Percentiles rank a stretch among this genome's conserved stretches.
Evolutionary conservation across 2,329 filamentous ascomycete genomes (phyloP).

Genomic region (Alternaria sp.): DNA sequence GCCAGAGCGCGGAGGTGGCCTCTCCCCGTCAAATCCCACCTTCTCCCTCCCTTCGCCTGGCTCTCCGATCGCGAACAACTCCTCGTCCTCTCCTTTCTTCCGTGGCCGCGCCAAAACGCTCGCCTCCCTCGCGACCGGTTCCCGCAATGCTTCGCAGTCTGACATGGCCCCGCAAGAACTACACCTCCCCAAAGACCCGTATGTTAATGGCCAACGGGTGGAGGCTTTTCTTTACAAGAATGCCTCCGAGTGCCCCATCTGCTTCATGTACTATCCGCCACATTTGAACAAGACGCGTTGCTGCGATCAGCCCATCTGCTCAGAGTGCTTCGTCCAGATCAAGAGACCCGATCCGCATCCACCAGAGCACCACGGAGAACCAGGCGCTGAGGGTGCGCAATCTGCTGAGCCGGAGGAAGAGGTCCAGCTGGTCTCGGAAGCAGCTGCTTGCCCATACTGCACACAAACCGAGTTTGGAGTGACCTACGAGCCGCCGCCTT

Average conservation of each 20-base stretch:
- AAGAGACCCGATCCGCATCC: conserved; percentile 91
- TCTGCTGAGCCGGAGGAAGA: conserved; percentile 58
- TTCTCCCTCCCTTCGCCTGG: conserved; percentile 67
- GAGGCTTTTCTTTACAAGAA: conserved; percentile 96
- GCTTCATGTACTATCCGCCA: conserved; percentile 93
- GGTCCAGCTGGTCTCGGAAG: conserved; percentile 81
- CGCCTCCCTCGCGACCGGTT: conserved; percentile 78
- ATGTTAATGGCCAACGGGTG: conserved; percentile 90
- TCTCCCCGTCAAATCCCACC: conserved; percentile 66
- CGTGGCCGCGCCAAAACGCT: conserved; percentile 88
- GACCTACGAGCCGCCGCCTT: conserved; percentile 89
- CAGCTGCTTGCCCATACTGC: conserved; percentile 92
- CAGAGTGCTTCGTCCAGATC: conserved; percentile 98
- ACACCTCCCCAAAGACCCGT: conserved; percentile 80
- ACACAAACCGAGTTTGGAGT: conserved; percentile 94
- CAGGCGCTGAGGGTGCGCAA: conserved; percentile 40
- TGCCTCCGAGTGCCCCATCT: conserved; percentile 89
- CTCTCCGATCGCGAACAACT: conserved; percentile 56
- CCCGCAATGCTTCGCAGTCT: conserved; percentile 72
- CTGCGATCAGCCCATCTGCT: conserved; percentile 95
- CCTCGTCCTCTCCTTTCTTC: conserved; percentile 64
- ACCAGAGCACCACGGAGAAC: conserved; percentile 71
- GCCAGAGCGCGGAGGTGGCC: conserved; percentile 70
- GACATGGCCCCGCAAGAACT: conserved; percentile 80
- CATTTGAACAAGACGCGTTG: conserved; percentile 94